Percentiles rank a stretch among this genome's conserved stretches.
Evolutionary conservation across 2,329 filamentous ascomycete species (phyloP).

Genomic region (Ceratocystis colombiana): DNA sequence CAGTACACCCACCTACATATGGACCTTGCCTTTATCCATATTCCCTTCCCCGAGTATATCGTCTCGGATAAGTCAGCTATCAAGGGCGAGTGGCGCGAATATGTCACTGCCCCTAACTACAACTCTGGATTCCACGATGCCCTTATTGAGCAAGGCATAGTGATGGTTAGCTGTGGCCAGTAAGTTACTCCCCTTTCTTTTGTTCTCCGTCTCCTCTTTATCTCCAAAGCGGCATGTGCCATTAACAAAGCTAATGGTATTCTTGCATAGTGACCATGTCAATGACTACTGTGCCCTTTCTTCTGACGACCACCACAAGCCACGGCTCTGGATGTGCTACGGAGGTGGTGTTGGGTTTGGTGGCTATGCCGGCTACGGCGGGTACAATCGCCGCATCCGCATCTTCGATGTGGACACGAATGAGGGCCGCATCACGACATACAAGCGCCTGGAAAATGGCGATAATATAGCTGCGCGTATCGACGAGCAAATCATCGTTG

Average conservation of each 20-base stretch:
- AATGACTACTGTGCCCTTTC: slow-evolving; percentile 90
- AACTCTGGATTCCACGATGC: slow-evolving; percentile 92
- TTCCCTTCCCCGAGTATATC: slow-evolving; percentile 82
- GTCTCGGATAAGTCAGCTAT: slow-evolving; percentile 46
- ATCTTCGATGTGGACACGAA: slow-evolving; percentile 93
- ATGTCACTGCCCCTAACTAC: slow-evolving; percentile 74
- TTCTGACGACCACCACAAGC: slow-evolving; percentile 40
- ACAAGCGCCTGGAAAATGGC: slow-evolving; percentile 73
- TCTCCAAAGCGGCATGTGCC: not conserved
- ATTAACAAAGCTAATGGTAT: slow-evolving; percentile 22
- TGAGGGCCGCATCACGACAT: slow-evolving; percentile 76
- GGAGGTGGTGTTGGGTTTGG: slow-evolving; percentile 85
- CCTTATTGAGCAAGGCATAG: slow-evolving; percentile 71
- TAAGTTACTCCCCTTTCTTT: slow-evolving; percentile 40
- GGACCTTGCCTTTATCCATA: slow-evolving; percentile 95
- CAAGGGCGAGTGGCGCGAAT: slow-evolving; percentile 64
- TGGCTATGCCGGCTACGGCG: slow-evolving; percentile 84
- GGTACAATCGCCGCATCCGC: slow-evolving; percentile 71
- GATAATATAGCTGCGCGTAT: slow-evolving; percentile 42
- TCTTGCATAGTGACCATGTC: slow-evolving; percentile 61
- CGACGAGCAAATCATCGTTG: slow-evolving; percentile 57
- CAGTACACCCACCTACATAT: slow-evolving; percentile 88
- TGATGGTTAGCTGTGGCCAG: slow-evolving; percentile 87
- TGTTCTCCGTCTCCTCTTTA: not conserved
- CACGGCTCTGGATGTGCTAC: slow-evolving; percentile 95